Base-by-base conservation (phyloP, 73 alveolate species). In the Halteria grandinella region DNA sequence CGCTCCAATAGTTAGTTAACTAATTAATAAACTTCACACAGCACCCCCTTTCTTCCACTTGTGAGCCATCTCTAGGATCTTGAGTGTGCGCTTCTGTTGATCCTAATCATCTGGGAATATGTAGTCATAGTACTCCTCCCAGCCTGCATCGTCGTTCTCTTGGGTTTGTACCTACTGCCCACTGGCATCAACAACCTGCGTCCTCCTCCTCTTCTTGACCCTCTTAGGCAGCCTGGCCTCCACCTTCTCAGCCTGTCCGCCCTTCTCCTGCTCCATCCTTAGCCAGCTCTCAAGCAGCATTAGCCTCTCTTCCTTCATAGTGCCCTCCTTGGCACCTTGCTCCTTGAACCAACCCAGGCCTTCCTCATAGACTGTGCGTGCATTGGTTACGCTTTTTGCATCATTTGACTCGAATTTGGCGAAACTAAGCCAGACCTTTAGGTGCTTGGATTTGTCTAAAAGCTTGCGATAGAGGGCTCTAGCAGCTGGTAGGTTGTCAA, bases 61-160 rank as follows among this genome's bases (percentile, higher is more conserved):
- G 32, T 78, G 82, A n/a, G 97, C 97, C 83, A 71, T 84, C 44
- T 89, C 90, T 49, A 88, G 29, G 14, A 91, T 63, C 85, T 88
- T 91, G 20, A 89, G 37, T 17, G 48, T 79, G 29, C 83, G 28
- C 73, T 89, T 89, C 55, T 75, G 60, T 20, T 77, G 83, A 15
- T 34, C 51, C 27, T 79, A 89, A 58, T 93, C 98, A 57, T 92
- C 98, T 31, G 98, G 98, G 89, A 93, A 93, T 23, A 93, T 60
- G 33, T 79, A 93, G 53, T 93, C 98, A 40, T 91, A 84, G 59
- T 85, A 89, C 48, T 93, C 98, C 70, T 93, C 98, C 82, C 86
- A 84, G 4, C 93, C 97, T 14, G 71, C 84, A 12, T 66, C 75
- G 20, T 81, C 81, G 15, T 59, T 74, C 45, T 81, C 96, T 36